These are phyloP conservation scores for Myxozyma vanderwaltii DNA, from an alignment of 805 yeast genomes.

Conservation along the genomic window DNA sequence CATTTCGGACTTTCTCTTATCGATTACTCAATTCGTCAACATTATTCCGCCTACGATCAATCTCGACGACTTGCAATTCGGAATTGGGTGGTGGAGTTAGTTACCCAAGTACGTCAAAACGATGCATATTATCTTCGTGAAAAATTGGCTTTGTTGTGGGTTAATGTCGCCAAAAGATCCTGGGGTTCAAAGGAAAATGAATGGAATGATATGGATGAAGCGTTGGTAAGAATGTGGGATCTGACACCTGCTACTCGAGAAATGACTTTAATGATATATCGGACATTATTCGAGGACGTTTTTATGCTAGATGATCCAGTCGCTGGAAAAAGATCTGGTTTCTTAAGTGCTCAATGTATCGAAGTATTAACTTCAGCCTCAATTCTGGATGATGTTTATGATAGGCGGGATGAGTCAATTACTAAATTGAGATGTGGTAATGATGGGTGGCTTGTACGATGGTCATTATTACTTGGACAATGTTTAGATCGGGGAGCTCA, in stretches of 20 bases:
- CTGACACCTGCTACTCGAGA: slow-evolving; percentile 66
- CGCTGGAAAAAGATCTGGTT: slow-evolving; percentile 75
- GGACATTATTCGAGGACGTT: slow-evolving; percentile 91
- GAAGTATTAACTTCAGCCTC: slow-evolving; percentile 75
- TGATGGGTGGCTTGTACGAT: slow-evolving; percentile 85
- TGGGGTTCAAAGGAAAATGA: slow-evolving; percentile 73
- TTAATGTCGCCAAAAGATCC: slow-evolving; percentile 79
- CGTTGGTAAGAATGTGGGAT: slow-evolving; percentile 75
- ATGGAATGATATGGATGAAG: slow-evolving; percentile 87
- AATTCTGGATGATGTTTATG: slow-evolving; percentile 63
- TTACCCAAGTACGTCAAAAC: slow-evolving; percentile 55
- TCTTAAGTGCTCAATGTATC: slow-evolving; percentile 78
- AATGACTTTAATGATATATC: slow-evolving; percentile 70
- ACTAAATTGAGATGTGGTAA: slow-evolving; percentile 64
- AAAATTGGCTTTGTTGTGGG: slow-evolving; percentile 89
- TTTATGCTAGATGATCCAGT: slow-evolving; percentile 89
- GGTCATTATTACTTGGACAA: slow-evolving; percentile 60
- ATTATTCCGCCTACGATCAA: slow-evolving; percentile 57
- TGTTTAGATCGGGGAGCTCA: slow-evolving; percentile 47
- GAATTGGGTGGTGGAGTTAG: slow-evolving; percentile 81
- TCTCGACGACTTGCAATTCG: slow-evolving; percentile 69
- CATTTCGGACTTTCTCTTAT: slow-evolving; percentile 87
- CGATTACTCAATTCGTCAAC: slow-evolving; percentile 65
- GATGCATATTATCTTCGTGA: slow-evolving; percentile 92
- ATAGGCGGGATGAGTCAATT: slow-evolving; percentile 60